Base-by-base conservation (phyloP, 2,329 filamentous ascomycete species). In the Xylariaceae sp. region DNA sequence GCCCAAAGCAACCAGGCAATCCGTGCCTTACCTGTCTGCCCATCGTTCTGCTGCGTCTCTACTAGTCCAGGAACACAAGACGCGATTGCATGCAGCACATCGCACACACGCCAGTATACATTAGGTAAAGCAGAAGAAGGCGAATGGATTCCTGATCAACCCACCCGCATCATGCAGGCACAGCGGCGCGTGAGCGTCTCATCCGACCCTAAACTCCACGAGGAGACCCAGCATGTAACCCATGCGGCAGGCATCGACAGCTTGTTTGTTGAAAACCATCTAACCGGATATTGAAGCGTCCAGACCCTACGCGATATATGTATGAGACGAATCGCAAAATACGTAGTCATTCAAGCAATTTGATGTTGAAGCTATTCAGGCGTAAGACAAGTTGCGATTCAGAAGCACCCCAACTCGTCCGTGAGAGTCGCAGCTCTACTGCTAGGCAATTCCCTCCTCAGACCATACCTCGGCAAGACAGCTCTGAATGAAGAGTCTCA, bases 111-210 rank as follows among this genome's bases (percentile, higher is more conserved):
- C 23, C 23, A 30, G 23, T 30, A 30, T 30, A 13, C 6, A 42
- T 42, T 39, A 11, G 49, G 13, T 30, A 30, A 30, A 30, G 23
- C 23, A 13, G 5, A 37, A 18, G 49, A 30, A 15, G 11, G 35
- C 37, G 34, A 35, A 39, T 39, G 34, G 10, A n/a, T 17, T 39
- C 13, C n/a, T 37, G 30, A 30, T 39, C 35, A 17, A 11, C 50
- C n/a, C 34, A 11, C 50, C n/a, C 34, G 34, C 50, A 52, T 37
- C 17, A 34, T 52, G 13, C 49, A n/a, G 30, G 23, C 11, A 51
- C 23, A 47, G 15, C 35, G n/a, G 48, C 61, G 53, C 61, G 53
- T 62, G 60, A 55, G 58, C 58, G 48, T 45, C 61, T 58, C 61
- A 61, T 47, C 55, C 55, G 58, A 56, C 53, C 37, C 15, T 44